These are phyloP conservation scores for Margaritispora aquatica DNA, from an alignment of 495 filamentous ascomycete genomes.

Conservation along the genomic window DNA sequence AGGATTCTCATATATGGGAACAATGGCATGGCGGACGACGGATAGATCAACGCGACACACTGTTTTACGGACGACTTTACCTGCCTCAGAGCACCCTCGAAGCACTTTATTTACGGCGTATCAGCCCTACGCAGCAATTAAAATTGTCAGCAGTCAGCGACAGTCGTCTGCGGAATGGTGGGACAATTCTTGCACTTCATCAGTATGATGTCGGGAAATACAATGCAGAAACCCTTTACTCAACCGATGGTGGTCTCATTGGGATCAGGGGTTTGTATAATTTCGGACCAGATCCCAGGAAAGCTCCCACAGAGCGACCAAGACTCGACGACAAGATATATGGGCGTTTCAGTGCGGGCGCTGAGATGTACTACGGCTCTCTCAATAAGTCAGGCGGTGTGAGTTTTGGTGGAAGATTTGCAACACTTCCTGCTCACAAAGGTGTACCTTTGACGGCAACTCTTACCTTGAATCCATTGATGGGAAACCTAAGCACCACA, in stretches of 20 bases:
- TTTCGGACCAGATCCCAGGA: conserved; percentile 74
- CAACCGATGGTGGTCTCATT: conserved; percentile 83
- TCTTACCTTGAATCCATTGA: conserved; percentile 82
- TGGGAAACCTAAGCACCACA: conserved; percentile 82
- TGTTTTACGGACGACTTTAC: conserved; percentile 87
- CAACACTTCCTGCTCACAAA: conserved; percentile 80
- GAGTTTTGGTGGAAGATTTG: conserved; percentile 74
- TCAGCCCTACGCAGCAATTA: conserved; percentile 73
- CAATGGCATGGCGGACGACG: conserved; percentile 41
- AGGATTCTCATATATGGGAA: conserved; percentile 43
- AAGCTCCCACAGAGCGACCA: conserved; percentile 23
- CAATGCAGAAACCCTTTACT: conserved; percentile 84
- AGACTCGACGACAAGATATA: conserved; percentile 43
- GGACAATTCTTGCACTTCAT: conserved; percentile 68
- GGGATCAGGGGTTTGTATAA: conserved; percentile 89
- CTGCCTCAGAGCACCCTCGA: conserved; percentile 80
- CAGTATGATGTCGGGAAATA: conserved; percentile 88
- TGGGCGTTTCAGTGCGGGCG: conserved; percentile 73
- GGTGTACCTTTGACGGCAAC: conserved; percentile 89
- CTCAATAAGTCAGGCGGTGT: conserved; percentile 85
- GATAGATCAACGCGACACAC: conserved; percentile 45
- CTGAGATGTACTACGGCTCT: conserved; percentile 89
- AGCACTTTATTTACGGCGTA: conserved; percentile 75
- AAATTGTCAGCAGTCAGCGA: conserved; percentile 80
- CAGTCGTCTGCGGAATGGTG: conserved; percentile 63